These are phyloP conservation scores for Albophoma yamanashiensis DNA, from an alignment of 2,329 filamentous ascomycete species.

Conservation along the genomic window DNA sequence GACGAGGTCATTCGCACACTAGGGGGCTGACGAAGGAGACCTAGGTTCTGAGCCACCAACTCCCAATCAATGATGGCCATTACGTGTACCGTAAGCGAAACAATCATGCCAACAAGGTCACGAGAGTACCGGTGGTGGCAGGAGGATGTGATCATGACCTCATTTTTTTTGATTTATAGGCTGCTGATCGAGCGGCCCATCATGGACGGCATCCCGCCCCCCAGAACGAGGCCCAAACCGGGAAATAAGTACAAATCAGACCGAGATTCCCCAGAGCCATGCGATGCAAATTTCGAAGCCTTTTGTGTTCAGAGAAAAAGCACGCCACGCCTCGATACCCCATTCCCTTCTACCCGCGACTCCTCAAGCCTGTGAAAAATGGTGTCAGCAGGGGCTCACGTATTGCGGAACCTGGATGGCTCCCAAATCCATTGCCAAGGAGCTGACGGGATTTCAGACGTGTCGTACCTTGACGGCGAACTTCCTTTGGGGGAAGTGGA, in stretches of 20 bases:
- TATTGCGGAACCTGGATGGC: not conserved
- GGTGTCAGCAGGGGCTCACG: not conserved
- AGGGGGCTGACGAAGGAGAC: not conserved
- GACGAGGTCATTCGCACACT: not conserved
- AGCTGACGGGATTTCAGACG: not conserved
- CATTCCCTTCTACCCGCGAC: slow-evolving; percentile 5
- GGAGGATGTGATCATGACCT: slow-evolving; percentile 23
- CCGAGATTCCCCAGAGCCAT: slow-evolving; percentile 26
- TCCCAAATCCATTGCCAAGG: not conserved
- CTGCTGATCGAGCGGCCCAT: slow-evolving; percentile 20
- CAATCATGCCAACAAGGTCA: not conserved
- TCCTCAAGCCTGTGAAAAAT: slow-evolving; percentile 3
- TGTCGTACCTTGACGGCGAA: slow-evolving; percentile 87
- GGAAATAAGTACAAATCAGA: slow-evolving; percentile 27
- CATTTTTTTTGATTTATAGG: slow-evolving; percentile 23
- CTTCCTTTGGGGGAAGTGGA: slow-evolving; percentile 97
- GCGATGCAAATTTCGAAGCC: slow-evolving; percentile 26
- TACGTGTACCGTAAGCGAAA: not conserved
- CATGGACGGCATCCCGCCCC: slow-evolving; percentile 18
- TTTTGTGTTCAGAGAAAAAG: slow-evolving; percentile 22
- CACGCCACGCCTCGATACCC: slow-evolving; percentile 25
- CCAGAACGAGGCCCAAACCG: slow-evolving; percentile 24
- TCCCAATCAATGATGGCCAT: not conserved
- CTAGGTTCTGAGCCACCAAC: not conserved
- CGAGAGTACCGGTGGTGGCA: not conserved